These are phyloP conservation scores for Cardamine chenopodiifolia DNA, from an alignment of 345 rosid genomes.

Conservation along the genomic window DNA sequence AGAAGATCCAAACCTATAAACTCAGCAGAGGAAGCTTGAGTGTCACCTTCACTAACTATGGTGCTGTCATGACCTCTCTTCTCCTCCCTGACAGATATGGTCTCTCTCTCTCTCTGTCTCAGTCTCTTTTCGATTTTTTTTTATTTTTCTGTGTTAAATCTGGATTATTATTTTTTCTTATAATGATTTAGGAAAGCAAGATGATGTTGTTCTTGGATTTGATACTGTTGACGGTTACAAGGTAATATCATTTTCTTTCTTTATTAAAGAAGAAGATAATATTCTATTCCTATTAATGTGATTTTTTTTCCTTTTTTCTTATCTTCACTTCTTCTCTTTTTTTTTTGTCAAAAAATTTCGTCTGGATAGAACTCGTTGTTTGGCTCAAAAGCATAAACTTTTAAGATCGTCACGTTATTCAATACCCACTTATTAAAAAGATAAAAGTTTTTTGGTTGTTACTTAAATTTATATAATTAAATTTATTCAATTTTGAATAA, in stretches of 20 bases:
- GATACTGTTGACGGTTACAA: conserved; percentile 47
- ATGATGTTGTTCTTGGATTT: conserved; percentile 62
- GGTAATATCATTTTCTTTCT: conserved; percentile 38
- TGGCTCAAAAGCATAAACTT: neutral
- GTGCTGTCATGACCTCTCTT: conserved; percentile 64
- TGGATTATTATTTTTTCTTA: neutral
- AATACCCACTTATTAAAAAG: neutral
- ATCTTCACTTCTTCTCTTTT: no score
- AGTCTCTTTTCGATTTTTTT: neutral
- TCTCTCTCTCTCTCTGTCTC: conserved; percentile 9
- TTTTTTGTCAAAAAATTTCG: neutral
- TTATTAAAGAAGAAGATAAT: no score
- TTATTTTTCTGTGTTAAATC: neutral
- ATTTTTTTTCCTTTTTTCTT: neutral
- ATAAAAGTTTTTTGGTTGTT: neutral
- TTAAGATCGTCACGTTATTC: conserved; percentile 30
- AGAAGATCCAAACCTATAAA: conserved; percentile 41
- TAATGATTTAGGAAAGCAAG: conserved; percentile 48
- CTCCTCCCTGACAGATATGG: conserved; percentile 64
- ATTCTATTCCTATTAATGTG: neutral
- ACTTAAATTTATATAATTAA: no score
- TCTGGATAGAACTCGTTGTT: conserved; percentile 7
- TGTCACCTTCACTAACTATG: conserved; percentile 59
- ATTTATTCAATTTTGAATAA: no score
- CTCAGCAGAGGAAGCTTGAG: conserved; percentile 50